Evolutionary conservation across 495 filamentous ascomycete species (phyloP).

Genomic region (Poronia punctata): DNA sequence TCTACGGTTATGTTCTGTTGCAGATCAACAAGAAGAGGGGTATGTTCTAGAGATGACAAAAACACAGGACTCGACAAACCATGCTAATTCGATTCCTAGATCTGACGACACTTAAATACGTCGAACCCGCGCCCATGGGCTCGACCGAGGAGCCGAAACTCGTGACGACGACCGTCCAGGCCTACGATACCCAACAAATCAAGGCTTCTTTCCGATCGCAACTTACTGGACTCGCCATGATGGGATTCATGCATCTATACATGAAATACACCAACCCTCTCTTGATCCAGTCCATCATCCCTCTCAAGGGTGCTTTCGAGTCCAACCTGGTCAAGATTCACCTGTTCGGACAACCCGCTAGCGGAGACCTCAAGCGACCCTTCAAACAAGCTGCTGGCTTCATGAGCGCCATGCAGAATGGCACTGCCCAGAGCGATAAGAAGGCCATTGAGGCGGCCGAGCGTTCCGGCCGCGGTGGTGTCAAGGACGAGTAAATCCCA

Average conservation of each 20-base stretch:
- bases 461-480: constrained; percentile 76
- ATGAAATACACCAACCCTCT: constrained; percentile 99
- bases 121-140: constrained; percentile 89
- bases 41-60: constrained; percentile 33
- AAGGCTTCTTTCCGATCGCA: constrained; percentile 76
- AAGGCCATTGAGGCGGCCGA: constrained; percentile 86
- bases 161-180: constrained; percentile 89
- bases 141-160: constrained; percentile 88
- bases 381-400: constrained; percentile 84
- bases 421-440: constrained; percentile 86
- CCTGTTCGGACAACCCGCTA: constrained; percentile 81
- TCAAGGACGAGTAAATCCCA: constrained; percentile 83
- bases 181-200: constrained; percentile 84
- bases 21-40: constrained; percentile 93
- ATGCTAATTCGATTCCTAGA: constrained; percentile 47
- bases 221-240: constrained; percentile 94
- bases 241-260: constrained; percentile 97
- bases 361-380: constrained; percentile 85
- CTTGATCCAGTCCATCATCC: constrained; percentile 96
- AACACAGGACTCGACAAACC: not conserved
- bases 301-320: constrained; percentile 91
- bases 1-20: constrained; percentile 76
- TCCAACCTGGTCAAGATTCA: constrained; percentile 93
- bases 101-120: constrained; percentile 95
- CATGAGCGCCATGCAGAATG: constrained; percentile 62